A percentile compares a stretch with the other conserved stretches of the same genome.
These are phyloP conservation scores for Boletellus dicymbophilus DNA, from an alignment of 1,284 basidiomycete species.

Conservation along the genomic window DNA sequence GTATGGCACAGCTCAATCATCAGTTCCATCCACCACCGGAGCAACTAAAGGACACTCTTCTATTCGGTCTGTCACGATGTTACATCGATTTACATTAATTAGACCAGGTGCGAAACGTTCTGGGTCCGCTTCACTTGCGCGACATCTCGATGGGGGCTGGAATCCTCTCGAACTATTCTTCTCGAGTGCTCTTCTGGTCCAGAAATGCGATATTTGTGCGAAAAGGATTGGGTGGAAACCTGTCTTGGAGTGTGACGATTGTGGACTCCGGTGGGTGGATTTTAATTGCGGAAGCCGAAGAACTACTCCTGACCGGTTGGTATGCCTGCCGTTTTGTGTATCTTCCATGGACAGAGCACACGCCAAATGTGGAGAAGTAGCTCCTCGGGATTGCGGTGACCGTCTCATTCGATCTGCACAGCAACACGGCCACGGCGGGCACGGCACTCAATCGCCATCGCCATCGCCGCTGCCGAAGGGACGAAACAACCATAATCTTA, in stretches of 20 bases:
- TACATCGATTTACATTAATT: constrained; percentile 86
- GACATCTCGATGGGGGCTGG: constrained; percentile 49
- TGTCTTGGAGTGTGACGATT: constrained; percentile 88
- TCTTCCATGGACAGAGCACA: constrained; percentile 56
- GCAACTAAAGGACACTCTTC: constrained; percentile 77
- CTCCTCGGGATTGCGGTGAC: constrained; percentile 74
- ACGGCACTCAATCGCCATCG: constrained; percentile 20
- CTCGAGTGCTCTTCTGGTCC: constrained; percentile 63
- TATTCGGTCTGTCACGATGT: constrained; percentile 52
- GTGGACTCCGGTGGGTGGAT: constrained; percentile 35
- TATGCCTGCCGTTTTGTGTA: constrained; percentile 6
- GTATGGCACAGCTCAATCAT: constrained; percentile 65
- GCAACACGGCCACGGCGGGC: constrained; percentile 29
- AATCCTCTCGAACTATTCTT: constrained; percentile 79
- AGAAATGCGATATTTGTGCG: constrained; percentile 80
- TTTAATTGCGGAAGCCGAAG: constrained; percentile 18
- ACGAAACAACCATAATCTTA: constrained; percentile 26
- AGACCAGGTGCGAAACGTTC: constrained; percentile 67
- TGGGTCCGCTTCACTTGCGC: constrained; percentile 32
- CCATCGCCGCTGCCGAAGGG: constrained; percentile 30
- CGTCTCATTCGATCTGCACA: constrained; percentile 41
- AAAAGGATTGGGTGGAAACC: constrained; percentile 87
- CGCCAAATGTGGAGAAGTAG: constrained; percentile 80
- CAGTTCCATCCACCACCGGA: constrained; percentile 55
- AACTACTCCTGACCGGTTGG: constrained; percentile 16